These are phyloP conservation scores for Cordia subcordata DNA, from an alignment of 257 asterid species.

Conservation along the genomic window DNA sequence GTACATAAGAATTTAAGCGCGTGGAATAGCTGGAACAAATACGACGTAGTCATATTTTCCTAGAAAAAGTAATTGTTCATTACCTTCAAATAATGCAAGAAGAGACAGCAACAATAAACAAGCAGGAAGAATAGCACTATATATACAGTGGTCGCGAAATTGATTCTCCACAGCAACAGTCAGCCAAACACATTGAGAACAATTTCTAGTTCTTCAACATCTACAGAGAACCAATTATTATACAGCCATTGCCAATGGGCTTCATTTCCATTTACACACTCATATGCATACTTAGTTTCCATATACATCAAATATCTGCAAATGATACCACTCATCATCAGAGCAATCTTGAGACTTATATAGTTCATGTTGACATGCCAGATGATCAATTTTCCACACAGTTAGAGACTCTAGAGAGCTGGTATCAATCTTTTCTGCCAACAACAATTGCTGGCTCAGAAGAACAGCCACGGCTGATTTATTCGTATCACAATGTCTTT, in stretches of 20 bases:
- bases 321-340: not conserved
- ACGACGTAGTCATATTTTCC: too few species aligned
- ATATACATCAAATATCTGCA: not conserved
- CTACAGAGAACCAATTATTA: not conserved
- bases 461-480: slow-evolving; percentile 14
- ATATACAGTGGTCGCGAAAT: too few species aligned
- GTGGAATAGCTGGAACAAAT: too few species aligned
- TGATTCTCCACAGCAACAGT: too few species aligned
- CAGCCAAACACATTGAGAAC: not conserved
- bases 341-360: slow-evolving; percentile 17
- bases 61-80: too few species aligned
- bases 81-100: too few species aligned
- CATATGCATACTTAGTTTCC: not conserved
- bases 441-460: not conserved
- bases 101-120: too few species aligned
- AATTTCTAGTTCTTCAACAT: not conserved
- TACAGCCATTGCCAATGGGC: not conserved
- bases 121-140: too few species aligned
- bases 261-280: not conserved
- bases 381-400: not conserved
- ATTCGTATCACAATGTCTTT: slow-evolving; percentile 15
- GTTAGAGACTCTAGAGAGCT: slow-evolving; percentile 16
- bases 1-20: too few species aligned
- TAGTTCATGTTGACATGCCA: slow-evolving; percentile 26
- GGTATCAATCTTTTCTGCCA: slow-evolving; percentile 30